A percentile compares a stretch with the other conserved stretches of the same genome.
Evolutionary conservation across 345 rosid species (phyloP).

Genomic region (Dipteronia sinensis): DNA sequence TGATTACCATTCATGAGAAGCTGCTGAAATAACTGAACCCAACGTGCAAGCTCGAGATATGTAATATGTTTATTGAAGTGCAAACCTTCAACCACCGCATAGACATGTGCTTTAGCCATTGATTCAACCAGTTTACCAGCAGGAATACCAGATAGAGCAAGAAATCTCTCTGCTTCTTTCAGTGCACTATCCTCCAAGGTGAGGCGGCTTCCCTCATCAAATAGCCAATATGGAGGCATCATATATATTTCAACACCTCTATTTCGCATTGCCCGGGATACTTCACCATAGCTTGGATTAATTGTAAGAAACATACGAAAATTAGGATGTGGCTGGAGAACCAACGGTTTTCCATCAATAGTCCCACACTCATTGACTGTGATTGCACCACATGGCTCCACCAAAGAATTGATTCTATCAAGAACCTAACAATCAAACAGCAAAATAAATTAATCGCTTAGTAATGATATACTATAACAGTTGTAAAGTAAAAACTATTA

Average conservation of each 20-base stretch:
- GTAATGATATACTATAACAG: background rate
- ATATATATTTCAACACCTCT: constrained; percentile 94
- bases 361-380: constrained; percentile 88
- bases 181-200: constrained; percentile 50
- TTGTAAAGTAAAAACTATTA: background rate
- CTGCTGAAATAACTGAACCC: constrained; percentile 82
- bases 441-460: background rate
- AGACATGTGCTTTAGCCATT: constrained; percentile 86
- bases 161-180: constrained; percentile 67
- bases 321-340: constrained; percentile 77
- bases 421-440: constrained; percentile 63
- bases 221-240: constrained; percentile 91
- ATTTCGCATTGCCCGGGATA: constrained; percentile 96
- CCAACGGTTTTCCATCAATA: constrained; percentile 82
- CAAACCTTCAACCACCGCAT: constrained; percentile 63
- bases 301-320: constrained; percentile 88
- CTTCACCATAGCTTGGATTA: constrained; percentile 87
- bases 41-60: constrained; percentile 84
- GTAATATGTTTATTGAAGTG: constrained; percentile 51
- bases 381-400: constrained; percentile 85
- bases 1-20: constrained; percentile 73
- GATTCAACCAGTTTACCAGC: constrained; percentile 56
- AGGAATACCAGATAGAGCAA: constrained; percentile 78
- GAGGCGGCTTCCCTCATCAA: constrained; percentile 43
- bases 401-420: constrained; percentile 95